Evolutionary conservation across 371 early-diverging fungal genomes (phyloP), one percentile per base, ranked within the genome.

Genomic region (Mucor plumbeus): DNA sequence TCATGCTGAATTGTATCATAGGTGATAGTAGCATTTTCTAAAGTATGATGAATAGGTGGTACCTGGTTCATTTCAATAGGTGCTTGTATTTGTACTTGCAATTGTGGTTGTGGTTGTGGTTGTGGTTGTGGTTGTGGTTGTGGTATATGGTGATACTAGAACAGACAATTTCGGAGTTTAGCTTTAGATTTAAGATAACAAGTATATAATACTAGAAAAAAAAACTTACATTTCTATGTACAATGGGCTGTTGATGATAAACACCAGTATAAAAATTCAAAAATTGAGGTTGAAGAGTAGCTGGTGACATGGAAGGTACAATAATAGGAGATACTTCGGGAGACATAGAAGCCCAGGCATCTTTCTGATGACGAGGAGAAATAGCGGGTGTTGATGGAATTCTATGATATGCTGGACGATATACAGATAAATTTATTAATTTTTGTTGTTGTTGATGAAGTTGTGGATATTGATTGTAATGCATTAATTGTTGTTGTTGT

Each of bases 11-110:
- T 62, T 6, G 72, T 73, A 61, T 81, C 81, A 70, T 76, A 84
- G 11, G 77, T 75, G 50, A 84, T 84, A 8, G 81, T 83, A 13
- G 79, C 78, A 50, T 84, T 84, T 60, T 81, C 81, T n/a, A 84
- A 63, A 0, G 84, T 81, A 59, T 78, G 81, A 59, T 84, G 81
- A 60, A 81, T 81, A 40, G 81, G 81, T 34, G 64, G 50, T 50
- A 21, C 50, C 50, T 50, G 50, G 17, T 50, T 50, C 50, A 50
- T 50, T 9, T 50, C 50, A 26, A 50, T 50, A 21, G 19, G 50
- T 50, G 50, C 50, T 19, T 21, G 21, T 3, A 26, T 26, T 26
- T 26, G 26, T 3, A 26, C 1, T 26, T 1, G 26, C 3, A 26
- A 8, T 50, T 50, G 50, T 21, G 50, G 50, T 21, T 50, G 50